Conservation (phyloP, 768 basidiomycete species). For the Rhizopogon salebrosus region DNA sequence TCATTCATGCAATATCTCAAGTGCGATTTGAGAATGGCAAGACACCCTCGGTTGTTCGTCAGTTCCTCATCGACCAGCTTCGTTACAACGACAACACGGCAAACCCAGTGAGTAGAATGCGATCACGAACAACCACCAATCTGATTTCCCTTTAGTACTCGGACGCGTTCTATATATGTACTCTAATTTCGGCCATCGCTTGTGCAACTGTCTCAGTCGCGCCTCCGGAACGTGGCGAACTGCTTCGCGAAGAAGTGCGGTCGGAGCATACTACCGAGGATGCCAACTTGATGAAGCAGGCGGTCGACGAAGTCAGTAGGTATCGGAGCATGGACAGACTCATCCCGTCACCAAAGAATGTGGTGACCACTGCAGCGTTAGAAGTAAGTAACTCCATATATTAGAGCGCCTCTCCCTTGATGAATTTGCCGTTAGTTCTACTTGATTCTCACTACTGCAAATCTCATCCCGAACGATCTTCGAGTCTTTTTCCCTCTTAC, state of each 20-base stretch:
- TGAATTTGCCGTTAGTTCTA: constrained; percentile 53
- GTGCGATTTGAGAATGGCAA: constrained; percentile 86
- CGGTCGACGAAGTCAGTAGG: constrained; percentile 78
- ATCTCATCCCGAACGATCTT: constrained; percentile 72
- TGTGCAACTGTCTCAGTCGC: constrained; percentile 73
- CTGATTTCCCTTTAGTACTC: constrained; percentile 55
- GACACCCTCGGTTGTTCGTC: constrained; percentile 78
- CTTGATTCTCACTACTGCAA: constrained; percentile 69
- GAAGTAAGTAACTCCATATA: constrained; percentile 54
- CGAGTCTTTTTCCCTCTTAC: constrained; percentile 84
- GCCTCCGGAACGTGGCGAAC: constrained; percentile 76
- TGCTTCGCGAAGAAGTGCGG: constrained; percentile 62
- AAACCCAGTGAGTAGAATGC: constrained; percentile 61
- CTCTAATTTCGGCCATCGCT: constrained; percentile 77
- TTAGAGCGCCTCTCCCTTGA: constrained; percentile 4
- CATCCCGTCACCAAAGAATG: constrained; percentile 91
- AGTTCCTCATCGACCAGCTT: constrained; percentile 88
- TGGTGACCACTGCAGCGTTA: constrained; percentile 84
- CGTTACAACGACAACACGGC: constrained; percentile 93
- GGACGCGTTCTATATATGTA: constrained; percentile 87
- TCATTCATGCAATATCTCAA: constrained; percentile 79
- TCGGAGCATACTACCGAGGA: constrained; percentile 68
- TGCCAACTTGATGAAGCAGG: constrained; percentile 64
- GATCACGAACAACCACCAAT: constrained; percentile 1
- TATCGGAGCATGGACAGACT: constrained; percentile 94